Percentiles rank a stretch among this genome's conserved stretches.
Evolutionary conservation across 2,329 filamentous ascomycete genomes (phyloP).

Genomic region (Xylaria digitata): DNA sequence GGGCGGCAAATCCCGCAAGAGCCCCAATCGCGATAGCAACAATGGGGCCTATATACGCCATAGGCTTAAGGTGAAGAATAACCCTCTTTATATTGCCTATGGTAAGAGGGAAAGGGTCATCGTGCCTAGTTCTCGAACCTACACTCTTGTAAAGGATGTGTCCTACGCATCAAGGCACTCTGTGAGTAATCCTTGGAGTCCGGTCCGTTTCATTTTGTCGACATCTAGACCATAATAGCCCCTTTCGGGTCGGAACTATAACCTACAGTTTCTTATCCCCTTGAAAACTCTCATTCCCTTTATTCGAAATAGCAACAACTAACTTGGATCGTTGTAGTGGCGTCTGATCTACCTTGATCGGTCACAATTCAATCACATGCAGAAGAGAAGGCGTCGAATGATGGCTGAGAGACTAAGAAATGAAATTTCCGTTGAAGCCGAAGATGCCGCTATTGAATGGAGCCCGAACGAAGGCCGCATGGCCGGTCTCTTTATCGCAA

Average conservation of each 20-base stretch:
- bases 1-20: background rate
- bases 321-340: background rate
- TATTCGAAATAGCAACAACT: background rate
- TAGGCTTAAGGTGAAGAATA: background rate
- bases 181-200: background rate
- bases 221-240: no score
- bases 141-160: background rate
- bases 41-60: background rate
- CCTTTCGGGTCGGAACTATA: no score
- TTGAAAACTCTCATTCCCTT: background rate
- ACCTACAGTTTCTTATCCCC: background rate
- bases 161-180: background rate
- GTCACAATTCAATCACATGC: background rate
- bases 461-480: conserved; percentile 2
- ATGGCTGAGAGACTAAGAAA: background rate
- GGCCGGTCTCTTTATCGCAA: conserved; percentile 15
- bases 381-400: background rate
- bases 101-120: background rate
- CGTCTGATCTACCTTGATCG: conserved; percentile 15
- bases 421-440: background rate
- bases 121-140: background rate
- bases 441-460: background rate
- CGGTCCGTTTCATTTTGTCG: no score
- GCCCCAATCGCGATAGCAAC: background rate
- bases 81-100: background rate